Base-by-base conservation (phyloP, 2,329 filamentous ascomycete genomes). In the Aspergillus oerlinghausenensis region DNA sequence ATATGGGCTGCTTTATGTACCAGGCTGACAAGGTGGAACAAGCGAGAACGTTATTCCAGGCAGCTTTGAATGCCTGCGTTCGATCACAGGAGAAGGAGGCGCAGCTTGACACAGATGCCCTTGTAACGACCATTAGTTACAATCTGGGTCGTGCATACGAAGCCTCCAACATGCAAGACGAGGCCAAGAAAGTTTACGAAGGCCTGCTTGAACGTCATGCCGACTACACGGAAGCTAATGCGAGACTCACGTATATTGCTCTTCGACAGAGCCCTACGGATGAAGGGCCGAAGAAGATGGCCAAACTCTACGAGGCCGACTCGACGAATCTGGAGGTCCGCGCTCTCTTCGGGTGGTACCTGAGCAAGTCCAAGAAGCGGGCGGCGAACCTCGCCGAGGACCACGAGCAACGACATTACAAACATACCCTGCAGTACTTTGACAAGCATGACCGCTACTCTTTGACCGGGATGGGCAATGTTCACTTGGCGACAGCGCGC, bases 391-490 rank as follows among this genome's bases (percentile, higher is more conserved):
- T 97, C 58, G 86, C 86, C 17, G 92, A 97, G 68, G 95, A 99
- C 69, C 86, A 87, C 35, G 94, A 99, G 73, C 88, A 96, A 67
- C 86, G 92, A 3, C 92, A 97, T 71, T 95, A 95, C 81, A 99
- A 97, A 77, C 92, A 97, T 73, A 97, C 93, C 0, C 79, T 99
- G 29, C 91, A 96, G 71, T 87, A 92, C 63, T 88, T 92, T 71
- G 93, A 99, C 78, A 99, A 97, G 80, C 94, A 99, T 71, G 94
- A 99, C 71, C 84, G 91, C n/a, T 99, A 99, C 72, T 91, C 94
- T 4, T 80, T 99, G 28, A 92, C 95, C 26, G 93, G 90, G 14
- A 97, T 99, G 93, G 94, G 94, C 45, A 99, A 99, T 71, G 79
- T 99, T n/a, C 88, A 93, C 65, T 82, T 99, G 43, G 80, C 88